phyloP scores from a whole-genome alignment of 2,329 filamentous ascomycete genomes.

The Monascus ruber region DNA sequence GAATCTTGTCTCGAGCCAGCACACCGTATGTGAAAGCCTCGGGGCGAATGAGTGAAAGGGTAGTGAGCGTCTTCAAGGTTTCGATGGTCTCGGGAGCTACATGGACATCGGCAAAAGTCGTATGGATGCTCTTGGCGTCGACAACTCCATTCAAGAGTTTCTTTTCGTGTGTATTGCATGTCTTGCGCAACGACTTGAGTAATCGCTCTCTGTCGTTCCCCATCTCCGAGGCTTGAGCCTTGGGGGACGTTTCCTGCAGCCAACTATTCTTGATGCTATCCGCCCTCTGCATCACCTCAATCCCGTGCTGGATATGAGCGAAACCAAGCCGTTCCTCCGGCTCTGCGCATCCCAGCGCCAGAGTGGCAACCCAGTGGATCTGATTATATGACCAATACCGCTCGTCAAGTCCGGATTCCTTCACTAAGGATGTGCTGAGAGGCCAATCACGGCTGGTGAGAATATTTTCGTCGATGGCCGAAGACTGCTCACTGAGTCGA shows the following conservation, averaged over 20 bases:
- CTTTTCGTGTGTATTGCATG: slow-evolving; percentile 67
- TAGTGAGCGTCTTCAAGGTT: slow-evolving; percentile 77
- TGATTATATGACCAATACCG: slow-evolving; percentile 49
- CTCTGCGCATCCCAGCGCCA: slow-evolving; percentile 40
- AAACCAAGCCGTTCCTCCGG: slow-evolving; percentile 30
- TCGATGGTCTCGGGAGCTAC: slow-evolving; percentile 72
- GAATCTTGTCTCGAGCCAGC: slow-evolving; percentile 78
- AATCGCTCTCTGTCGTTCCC: slow-evolving; percentile 28
- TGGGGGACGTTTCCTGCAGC: slow-evolving; percentile 23
- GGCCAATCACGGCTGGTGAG: slow-evolving; percentile 20
- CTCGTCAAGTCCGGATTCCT: slow-evolving; percentile 35
- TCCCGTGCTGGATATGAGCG: slow-evolving; percentile 25
- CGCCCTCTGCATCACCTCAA: slow-evolving; percentile 31
- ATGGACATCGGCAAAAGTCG: slow-evolving; percentile 79
- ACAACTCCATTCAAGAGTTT: slow-evolving; percentile 72
- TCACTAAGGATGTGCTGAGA: slow-evolving; percentile 14
- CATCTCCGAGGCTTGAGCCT: slow-evolving; percentile 18
- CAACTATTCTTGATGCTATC: slow-evolving; percentile 27
- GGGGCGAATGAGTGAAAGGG: slow-evolving; percentile 71
- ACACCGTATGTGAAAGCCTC: slow-evolving; percentile 97
- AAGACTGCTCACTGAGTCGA: slow-evolving; percentile 22
- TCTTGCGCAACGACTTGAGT: slow-evolving; percentile 42
- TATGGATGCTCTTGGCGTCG: slow-evolving; percentile 68
- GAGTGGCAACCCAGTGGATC: slow-evolving; percentile 48
- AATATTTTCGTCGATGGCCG: slow-evolving; percentile 21